phyloP scores from a whole-genome alignment of 2,329 filamentous ascomycete species.

The Xylariaceae sp. region DNA sequence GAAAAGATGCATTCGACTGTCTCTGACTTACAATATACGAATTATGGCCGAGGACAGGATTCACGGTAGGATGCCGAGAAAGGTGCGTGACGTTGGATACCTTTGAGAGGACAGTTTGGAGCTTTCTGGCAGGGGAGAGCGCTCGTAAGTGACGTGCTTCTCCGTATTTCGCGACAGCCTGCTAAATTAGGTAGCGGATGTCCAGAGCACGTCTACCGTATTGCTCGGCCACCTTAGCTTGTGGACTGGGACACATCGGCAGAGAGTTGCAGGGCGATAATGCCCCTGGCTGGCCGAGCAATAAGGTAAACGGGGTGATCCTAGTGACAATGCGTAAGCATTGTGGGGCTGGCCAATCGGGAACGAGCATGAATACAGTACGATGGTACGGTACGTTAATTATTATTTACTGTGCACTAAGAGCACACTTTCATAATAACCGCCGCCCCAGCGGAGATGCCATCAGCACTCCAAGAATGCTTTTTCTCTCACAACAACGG shows the following conservation, averaged over 20 bases:
- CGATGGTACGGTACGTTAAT: neutral
- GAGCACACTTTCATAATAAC: neutral
- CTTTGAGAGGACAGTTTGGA: conserved; percentile 34
- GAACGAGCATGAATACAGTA: neutral
- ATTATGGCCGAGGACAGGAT: conserved; percentile 7
- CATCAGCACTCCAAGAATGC: conserved; percentile 7
- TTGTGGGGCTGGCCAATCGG: too few relatives aligned
- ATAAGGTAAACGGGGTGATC: too few relatives aligned
- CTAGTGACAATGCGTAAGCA: too few relatives aligned
- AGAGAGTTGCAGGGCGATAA: too few relatives aligned
- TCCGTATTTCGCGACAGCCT: too few relatives aligned
- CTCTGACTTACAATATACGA: conserved; percentile 9
- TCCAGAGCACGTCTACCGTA: too few relatives aligned
- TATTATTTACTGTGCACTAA: neutral
- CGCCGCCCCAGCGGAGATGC: conserved; percentile 17
- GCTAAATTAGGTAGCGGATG: too few relatives aligned
- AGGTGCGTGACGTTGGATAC: conserved; percentile 1
- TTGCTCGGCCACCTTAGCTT: too few relatives aligned
- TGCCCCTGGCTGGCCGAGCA: too few relatives aligned
- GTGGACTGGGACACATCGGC: too few relatives aligned
- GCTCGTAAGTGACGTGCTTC: too few relatives aligned
- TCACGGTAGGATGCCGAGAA: conserved; percentile 9
- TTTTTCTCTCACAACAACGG: conserved; percentile 6
- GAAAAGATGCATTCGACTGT: neutral
- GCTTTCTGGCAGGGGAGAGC: too few relatives aligned